Evolutionary conservation across 2,329 filamentous ascomycete species (phyloP).

Genomic region (Fusarium camptoceras): DNA sequence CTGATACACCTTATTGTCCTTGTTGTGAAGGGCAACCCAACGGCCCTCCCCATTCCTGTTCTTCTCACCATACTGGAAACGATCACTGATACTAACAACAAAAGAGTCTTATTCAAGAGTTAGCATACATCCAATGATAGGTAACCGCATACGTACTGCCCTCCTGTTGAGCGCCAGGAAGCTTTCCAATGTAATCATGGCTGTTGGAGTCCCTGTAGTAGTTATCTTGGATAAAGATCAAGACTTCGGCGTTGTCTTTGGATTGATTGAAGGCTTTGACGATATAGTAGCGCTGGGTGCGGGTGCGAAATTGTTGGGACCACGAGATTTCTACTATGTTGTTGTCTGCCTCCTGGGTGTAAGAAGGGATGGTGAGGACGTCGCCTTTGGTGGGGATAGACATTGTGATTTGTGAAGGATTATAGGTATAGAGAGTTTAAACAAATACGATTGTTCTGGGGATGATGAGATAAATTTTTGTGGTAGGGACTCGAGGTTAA

Average conservation of each 20-base stretch:
- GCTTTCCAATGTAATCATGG: conserved; percentile 22
- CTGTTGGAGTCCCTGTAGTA: conserved; percentile 23
- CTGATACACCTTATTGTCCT: conserved; percentile 34
- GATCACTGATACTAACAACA: conserved; percentile 22
- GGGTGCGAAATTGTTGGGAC: conserved; percentile 23
- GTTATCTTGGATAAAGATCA: conserved; percentile 31
- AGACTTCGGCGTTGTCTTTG: conserved; percentile 13
- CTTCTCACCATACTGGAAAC: conserved; percentile 39
- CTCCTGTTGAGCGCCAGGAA: conserved; percentile 18
- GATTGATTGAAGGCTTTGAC: conserved; percentile 29
- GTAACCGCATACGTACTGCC: conserved; percentile 4
- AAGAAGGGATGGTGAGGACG: conserved; percentile 21
- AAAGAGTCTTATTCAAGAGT: not conserved
- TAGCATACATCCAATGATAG: fast-evolving
- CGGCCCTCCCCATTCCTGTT: conserved; percentile 24
- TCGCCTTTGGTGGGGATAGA: conserved; percentile 23
- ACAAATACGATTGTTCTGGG: not conserved
- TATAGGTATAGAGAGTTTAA: not conserved
- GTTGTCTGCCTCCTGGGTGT: conserved; percentile 16
- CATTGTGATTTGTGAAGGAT: conserved; percentile 9
- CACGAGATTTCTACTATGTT: conserved; percentile 25
- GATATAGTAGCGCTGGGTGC: conserved; percentile 29
- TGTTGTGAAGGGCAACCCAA: conserved; percentile 35
- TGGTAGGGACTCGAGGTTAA: not conserved
- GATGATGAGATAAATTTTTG: fast-evolving